These are phyloP conservation scores for Didymella pinodella DNA, from an alignment of 2,329 filamentous ascomycete genomes.

Conservation along the genomic window DNA sequence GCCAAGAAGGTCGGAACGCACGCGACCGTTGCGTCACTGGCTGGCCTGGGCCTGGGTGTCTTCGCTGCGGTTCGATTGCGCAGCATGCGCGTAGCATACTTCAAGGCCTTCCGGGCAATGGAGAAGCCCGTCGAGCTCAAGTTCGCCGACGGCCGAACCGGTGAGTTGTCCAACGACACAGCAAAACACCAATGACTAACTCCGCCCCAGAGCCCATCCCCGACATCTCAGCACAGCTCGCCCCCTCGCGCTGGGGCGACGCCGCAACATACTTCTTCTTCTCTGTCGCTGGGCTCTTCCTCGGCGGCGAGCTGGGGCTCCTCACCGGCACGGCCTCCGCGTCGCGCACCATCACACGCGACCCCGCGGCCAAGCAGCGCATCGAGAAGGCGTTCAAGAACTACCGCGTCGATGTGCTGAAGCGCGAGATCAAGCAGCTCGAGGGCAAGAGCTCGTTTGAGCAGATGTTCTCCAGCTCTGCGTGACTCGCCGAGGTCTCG, in stretches of 20 bases:
- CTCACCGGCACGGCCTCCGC: conserved; percentile 65
- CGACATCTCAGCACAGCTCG: conserved; percentile 65
- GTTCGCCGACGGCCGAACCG: conserved; percentile 67
- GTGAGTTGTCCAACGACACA: conserved; percentile 43
- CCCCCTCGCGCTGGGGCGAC: conserved; percentile 67
- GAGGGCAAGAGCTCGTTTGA: conserved; percentile 54
- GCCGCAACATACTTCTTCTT: conserved; percentile 70
- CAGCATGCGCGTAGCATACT: conserved; percentile 64
- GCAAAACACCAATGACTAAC: neutral
- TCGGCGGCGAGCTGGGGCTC: conserved; percentile 70
- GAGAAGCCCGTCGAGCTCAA: conserved; percentile 69
- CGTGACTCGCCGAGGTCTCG: conserved; percentile 15
- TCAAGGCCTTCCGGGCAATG: conserved; percentile 66
- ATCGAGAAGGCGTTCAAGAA: conserved; percentile 70
- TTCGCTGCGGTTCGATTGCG: conserved; percentile 63
- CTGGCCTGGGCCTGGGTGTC: conserved; percentile 67
- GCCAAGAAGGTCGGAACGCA: conserved; percentile 63
- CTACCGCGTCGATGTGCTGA: conserved; percentile 70
- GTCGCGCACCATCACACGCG: conserved; percentile 60
- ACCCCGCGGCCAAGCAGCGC: conserved; percentile 63
- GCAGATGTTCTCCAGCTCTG: conserved; percentile 35
- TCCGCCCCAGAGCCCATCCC: conserved; percentile 63
- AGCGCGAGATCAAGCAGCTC: conserved; percentile 64
- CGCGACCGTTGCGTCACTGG: conserved; percentile 65
- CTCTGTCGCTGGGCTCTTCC: conserved; percentile 66